Base-by-base conservation (phyloP, 768 basidiomycete genomes). In the Coprinopsis sp. region DNA sequence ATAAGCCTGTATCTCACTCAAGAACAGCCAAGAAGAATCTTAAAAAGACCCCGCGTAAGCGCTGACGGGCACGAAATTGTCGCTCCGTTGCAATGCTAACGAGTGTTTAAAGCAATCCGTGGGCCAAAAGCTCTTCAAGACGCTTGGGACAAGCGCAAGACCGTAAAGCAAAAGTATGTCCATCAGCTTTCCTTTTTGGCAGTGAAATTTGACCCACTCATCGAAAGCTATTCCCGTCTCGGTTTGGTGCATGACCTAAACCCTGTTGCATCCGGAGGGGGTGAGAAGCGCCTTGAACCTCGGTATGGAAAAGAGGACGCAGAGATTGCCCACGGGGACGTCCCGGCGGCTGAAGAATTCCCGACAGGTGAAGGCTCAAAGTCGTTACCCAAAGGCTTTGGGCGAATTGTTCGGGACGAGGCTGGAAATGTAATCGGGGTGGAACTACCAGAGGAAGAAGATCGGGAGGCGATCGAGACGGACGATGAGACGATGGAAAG, bases 141-240 rank as follows among this genome's bases (percentile, higher is more conserved):
- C 36, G 82, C 82, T 46, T 97, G 93, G 93, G 88, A 97, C 64
- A 80, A 79, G 54, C 70, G 69, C 41, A 90, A 89, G 67, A 97
- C 93, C 10, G 83, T 94, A 14, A 78, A 77, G 52, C 94, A 97
- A 78, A 97, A 96, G 93, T 95, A 58, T 57, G 84, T 62, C 27
- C 28, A 22, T 38, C 28, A 4, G 23, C 11, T 28, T 28, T 7
- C 18, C 23, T 34, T 14, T 11, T 25, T 22, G 8, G 29, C 11
- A 12, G 19, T 33, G 50, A 25, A 24, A 48, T 22, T 14, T 30
- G 19, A 18, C 13, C 33, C 29, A 13, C 19, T 50, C 45, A 47
- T 39, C 52, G n/a, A 14, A 44, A 92, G 90, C 66, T 93, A 92
- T 64, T 70, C 78, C 54, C 74, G 82, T 18, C 73, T 93, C 50